A percentile compares a stretch with the other conserved stretches of the same genome.
These are phyloP conservation scores for Coemansia sp. DNA, from an alignment of 192 early-diverging fungal species.

Conservation along the genomic window DNA sequence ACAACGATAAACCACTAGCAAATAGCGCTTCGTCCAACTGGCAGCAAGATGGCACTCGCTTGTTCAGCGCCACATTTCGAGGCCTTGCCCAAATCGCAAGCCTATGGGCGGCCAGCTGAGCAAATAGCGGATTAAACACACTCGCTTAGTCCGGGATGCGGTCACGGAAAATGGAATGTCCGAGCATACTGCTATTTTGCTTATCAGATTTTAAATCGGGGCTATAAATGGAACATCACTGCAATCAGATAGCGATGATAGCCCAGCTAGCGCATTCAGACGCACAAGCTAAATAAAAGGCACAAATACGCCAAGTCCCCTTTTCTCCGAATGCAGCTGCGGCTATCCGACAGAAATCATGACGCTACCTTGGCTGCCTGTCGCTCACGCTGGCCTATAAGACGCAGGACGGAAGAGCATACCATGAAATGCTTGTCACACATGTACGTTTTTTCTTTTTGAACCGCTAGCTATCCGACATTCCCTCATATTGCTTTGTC, in stretches of 20 bases:
- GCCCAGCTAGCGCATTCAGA: no score
- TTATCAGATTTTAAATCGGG: background rate
- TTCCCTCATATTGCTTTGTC: background rate
- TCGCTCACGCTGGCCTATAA: background rate
- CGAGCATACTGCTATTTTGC: background rate
- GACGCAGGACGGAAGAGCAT: background rate
- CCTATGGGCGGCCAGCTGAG: constrained; percentile 1
- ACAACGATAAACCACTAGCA: background rate
- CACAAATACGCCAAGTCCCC: background rate
- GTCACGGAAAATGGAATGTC: background rate
- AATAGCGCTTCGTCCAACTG: background rate
- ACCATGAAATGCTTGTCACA: background rate
- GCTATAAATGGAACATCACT: background rate
- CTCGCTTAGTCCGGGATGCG: background rate
- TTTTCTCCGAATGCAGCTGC: background rate
- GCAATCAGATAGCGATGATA: background rate
- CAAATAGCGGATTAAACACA: background rate
- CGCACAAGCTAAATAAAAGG: no score
- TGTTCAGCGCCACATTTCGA: constrained; percentile 5
- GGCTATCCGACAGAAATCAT: background rate
- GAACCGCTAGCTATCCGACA: background rate
- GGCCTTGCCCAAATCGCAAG: constrained; percentile 1
- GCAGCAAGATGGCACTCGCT: background rate
- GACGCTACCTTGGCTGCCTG: background rate
- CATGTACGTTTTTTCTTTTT: background rate